phyloP scores from a whole-genome alignment of 768 basidiomycete genomes.

The Suillus brevipes region DNA sequence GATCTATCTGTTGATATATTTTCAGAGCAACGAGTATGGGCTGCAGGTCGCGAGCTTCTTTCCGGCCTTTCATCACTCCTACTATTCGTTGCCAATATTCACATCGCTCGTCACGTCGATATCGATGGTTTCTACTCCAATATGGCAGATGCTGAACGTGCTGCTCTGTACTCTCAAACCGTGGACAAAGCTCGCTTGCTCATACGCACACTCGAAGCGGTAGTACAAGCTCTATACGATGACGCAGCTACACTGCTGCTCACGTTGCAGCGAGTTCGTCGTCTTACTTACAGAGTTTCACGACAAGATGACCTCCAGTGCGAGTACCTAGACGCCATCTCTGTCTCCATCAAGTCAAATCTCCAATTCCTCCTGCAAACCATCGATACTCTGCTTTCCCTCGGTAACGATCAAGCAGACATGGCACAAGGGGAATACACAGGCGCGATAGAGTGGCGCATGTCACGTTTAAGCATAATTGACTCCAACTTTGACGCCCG shows the following conservation, averaged over 20 bases:
- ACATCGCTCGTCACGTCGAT: conserved; percentile 80
- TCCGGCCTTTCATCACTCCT: conserved; percentile 60
- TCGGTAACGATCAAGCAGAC: conserved; percentile 73
- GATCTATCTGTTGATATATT: conserved; percentile 12
- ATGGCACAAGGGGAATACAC: conserved; percentile 69
- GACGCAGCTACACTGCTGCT: conserved; percentile 62
- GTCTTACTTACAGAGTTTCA: conserved; percentile 2
- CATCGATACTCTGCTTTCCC: conserved; percentile 57
- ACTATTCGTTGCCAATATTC: conserved; percentile 62
- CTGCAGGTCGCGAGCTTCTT: conserved; percentile 50
- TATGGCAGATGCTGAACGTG: conserved; percentile 39
- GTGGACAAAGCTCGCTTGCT: conserved; percentile 69
- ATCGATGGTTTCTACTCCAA: conserved; percentile 70
- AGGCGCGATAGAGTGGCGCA: conserved; percentile 75
- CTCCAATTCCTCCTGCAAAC: conserved; percentile 55
- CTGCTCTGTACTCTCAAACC: conserved; percentile 58
- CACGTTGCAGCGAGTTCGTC: conserved; percentile 47
- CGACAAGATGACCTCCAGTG: conserved; percentile 24
- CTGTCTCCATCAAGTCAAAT: conserved; percentile 56
- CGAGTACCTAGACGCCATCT: conserved; percentile 51
- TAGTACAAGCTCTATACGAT: conserved; percentile 74
- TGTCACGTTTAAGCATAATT: conserved; percentile 67
- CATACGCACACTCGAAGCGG: conserved; percentile 68
- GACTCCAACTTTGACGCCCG: conserved; percentile 50
- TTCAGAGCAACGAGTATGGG: conserved; percentile 31